Conservation (phyloP, 2,329 filamentous ascomycete species). For the Paecilomyces fulvus region DNA sequence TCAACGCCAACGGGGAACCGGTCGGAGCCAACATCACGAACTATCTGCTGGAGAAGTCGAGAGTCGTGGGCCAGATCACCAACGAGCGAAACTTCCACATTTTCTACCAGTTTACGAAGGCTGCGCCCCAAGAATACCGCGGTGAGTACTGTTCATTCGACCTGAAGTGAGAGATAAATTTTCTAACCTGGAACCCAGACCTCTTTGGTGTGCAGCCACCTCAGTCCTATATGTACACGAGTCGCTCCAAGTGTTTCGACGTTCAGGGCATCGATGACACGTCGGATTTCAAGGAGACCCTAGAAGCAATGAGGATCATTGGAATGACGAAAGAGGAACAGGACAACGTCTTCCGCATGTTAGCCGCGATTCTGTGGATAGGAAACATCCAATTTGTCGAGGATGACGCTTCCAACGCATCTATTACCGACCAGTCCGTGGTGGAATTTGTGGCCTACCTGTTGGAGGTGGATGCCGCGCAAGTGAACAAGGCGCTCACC, state of each 20-base stretch:
- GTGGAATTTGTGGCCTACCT: constrained; percentile 93
- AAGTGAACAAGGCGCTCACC: constrained; percentile 80
- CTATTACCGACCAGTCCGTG: constrained; percentile 79
- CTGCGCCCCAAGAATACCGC: constrained; percentile 76
- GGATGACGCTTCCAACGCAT: constrained; percentile 80
- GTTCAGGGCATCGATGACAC: constrained; percentile 90
- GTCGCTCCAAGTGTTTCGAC: constrained; percentile 86
- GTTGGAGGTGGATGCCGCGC: constrained; percentile 72
- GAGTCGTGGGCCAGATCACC: constrained; percentile 87
- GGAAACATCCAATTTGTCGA: constrained; percentile 89
- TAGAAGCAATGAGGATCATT: constrained; percentile 92
- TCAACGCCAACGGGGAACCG: constrained; percentile 84
- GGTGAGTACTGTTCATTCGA: constrained; percentile 27
- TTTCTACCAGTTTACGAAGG: constrained; percentile 98
- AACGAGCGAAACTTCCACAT: constrained; percentile 99
- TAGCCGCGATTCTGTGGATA: constrained; percentile 85
- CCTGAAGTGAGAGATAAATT: constrained; percentile 2
- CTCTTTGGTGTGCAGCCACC: constrained; percentile 87
- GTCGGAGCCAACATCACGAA: constrained; percentile 97
- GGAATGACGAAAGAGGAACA: constrained; percentile 81
- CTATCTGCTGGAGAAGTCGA: constrained; percentile 88
- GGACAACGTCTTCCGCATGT: constrained; percentile 93
- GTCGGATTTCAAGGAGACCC: constrained; percentile 78
- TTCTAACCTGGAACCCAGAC: constrained; percentile 37
- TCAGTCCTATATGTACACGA: constrained; percentile 89